A percentile compares a stretch with the other conserved stretches of the same genome.
These are phyloP conservation scores for Podospora pseudocomata DNA, from an alignment of 495 filamentous ascomycete genomes.

Conservation along the genomic window DNA sequence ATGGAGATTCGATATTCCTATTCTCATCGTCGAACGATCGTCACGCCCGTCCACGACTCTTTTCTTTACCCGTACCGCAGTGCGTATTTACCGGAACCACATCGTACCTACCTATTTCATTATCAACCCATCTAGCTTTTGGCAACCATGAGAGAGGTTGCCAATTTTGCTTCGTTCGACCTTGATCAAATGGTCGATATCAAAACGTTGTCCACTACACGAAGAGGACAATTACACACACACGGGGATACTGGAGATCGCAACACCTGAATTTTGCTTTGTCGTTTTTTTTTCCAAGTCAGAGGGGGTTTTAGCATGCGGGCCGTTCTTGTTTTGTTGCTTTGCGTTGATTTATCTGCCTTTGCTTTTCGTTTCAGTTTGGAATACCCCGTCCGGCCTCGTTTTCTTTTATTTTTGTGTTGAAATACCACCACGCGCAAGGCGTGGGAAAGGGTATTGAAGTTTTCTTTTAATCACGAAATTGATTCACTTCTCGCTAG, in stretches of 20 bases:
- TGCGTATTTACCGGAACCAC: background rate
- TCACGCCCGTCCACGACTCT: conserved; percentile 1
- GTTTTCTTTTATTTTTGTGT: background rate
- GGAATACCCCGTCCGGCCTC: conserved; percentile 7
- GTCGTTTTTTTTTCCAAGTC: conserved; percentile 4
- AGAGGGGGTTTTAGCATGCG: background rate
- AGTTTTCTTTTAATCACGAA: background rate
- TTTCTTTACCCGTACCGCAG: conserved; percentile 1
- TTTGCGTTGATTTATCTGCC: background rate
- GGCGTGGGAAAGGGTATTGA: background rate
- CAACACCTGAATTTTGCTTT: conserved; percentile 9
- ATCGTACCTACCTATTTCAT: background rate
- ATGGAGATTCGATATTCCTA: background rate
- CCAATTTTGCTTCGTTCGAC: background rate
- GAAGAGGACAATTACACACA: background rate
- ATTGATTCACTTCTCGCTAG: background rate
- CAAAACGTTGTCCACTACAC: background rate
- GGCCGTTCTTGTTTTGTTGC: background rate
- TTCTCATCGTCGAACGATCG: conserved; percentile 1
- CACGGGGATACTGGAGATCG: background rate
- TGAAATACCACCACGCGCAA: background rate
- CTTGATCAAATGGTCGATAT: background rate
- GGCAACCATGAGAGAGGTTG: background rate
- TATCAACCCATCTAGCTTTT: background rate
- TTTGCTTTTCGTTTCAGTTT: background rate